A percentile compares a stretch with the other conserved stretches of the same genome.
Evolutionary conservation across 2,329 filamentous ascomycete genomes (phyloP).

Genomic region (Pseudogymnoascus sp.): DNA sequence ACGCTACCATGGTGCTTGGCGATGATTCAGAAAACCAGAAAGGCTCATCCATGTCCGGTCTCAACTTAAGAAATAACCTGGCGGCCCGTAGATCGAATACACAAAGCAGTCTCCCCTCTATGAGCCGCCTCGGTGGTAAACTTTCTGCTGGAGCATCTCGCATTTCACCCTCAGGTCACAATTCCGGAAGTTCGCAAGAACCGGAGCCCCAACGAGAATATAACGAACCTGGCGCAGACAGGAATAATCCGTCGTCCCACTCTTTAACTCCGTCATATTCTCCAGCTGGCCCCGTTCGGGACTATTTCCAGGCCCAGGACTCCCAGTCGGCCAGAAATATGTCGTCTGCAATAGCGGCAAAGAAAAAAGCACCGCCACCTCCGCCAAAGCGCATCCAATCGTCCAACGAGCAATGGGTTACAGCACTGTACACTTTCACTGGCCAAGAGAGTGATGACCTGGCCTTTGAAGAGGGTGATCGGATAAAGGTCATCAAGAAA

Average conservation of each 20-base stretch:
- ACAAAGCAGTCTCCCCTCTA: constrained; percentile 31
- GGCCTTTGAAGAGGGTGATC: constrained; percentile 67
- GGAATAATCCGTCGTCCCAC: not conserved
- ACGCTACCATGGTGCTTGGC: constrained; percentile 39
- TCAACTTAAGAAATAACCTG: constrained; percentile 31
- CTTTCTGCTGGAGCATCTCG: constrained; percentile 25
- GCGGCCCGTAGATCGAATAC: constrained; percentile 33
- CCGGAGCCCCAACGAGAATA: constrained; percentile 1
- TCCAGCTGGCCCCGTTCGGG: constrained; percentile 22
- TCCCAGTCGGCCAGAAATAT: not conserved
- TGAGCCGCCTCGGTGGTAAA: constrained; percentile 28
- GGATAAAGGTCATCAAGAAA: constrained; percentile 69
- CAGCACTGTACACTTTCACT: constrained; percentile 67
- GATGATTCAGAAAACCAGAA: constrained; percentile 26
- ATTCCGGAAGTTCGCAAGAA: not conserved
- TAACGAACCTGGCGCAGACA: not conserved
- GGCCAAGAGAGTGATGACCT: constrained; percentile 65
- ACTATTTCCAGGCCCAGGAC: constrained; percentile 24
- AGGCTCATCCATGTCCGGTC: constrained; percentile 23
- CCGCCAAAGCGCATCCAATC: constrained; percentile 53
- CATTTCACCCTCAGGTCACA: constrained; percentile 9
- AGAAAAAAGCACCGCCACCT: constrained; percentile 72
- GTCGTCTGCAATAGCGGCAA: constrained; percentile 32
- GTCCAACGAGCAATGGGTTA: constrained; percentile 48
- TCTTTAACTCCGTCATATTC: constrained; percentile 17